phyloP scores from a whole-genome alignment of 1,284 basidiomycete genomes.

The Apiotrichum siamense region DNA sequence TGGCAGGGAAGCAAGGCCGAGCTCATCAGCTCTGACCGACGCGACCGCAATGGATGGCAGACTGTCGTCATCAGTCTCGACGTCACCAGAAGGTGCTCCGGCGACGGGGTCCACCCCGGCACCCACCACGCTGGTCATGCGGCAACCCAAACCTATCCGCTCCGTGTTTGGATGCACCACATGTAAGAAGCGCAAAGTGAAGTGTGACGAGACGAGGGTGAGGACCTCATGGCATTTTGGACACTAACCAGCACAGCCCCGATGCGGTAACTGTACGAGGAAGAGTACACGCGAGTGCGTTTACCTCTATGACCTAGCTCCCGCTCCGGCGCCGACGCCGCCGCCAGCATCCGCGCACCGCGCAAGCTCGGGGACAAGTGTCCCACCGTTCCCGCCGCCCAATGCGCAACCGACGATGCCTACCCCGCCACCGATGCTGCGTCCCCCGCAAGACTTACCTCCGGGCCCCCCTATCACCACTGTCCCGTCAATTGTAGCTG shows the following conservation, averaged over 20 bases:
- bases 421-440: no score
- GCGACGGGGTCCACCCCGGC: background rate
- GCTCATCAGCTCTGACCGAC: no score
- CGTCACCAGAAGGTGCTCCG: no score
- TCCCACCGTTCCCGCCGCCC: no score
- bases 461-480: no score
- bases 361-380: no score
- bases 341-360: background rate
- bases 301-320: conserved; percentile 9
- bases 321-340: background rate
- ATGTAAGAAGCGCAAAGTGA: conserved; percentile 15
- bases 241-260: background rate
- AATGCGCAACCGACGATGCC: no score
- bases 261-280: conserved; percentile 11
- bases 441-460: no score
- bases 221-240: background rate
- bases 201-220: conserved; percentile 13
- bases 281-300: conserved; percentile 10
- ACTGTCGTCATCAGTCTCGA: no score
- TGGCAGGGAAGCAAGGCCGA: no score
- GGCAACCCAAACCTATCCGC: background rate
- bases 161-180: conserved; percentile 13
- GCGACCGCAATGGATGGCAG: no score
- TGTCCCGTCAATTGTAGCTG: no score
- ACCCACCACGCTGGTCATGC: background rate